Percentiles rank a stretch among this genome's conserved stretches.
Conservation (phyloP, 2,329 filamentous ascomycete genomes). For the Fusarium ambrosium region DNA sequence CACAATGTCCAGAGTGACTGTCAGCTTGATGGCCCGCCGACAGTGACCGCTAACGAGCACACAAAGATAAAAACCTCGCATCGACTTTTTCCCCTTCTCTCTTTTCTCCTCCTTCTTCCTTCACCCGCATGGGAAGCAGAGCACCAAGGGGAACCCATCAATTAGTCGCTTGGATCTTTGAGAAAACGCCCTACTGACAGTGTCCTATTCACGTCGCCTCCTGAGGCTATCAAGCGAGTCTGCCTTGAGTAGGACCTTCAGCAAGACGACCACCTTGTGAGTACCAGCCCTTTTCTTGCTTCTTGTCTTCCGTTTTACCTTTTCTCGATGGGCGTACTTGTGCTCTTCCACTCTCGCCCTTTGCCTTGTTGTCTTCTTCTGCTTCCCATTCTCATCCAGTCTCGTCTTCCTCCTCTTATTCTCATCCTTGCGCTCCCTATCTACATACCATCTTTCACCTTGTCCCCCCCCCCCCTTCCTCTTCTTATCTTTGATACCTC, state of each 20-base stretch:
- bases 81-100: neutral
- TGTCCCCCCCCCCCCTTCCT: no score
- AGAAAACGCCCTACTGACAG: neutral
- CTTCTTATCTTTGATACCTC: neutral
- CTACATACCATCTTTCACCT: no score
- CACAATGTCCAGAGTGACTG: neutral
- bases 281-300: neutral
- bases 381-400: no score
- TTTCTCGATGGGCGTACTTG: neutral
- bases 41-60: neutral
- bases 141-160: neutral
- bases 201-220: neutral
- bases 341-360: neutral
- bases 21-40: neutral
- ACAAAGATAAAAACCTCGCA: neutral
- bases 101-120: neutral
- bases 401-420: neutral
- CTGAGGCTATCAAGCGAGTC: neutral
- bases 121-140: slow-evolving; percentile 5
- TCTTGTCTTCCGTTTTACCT: no score
- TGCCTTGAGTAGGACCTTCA: neutral
- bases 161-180: neutral
- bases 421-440: neutral
- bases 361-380: neutral
- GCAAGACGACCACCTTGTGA: neutral